Evolutionary conservation across 163 green algal species (phyloP), one percentile per base, ranked within the genome.

Genomic region (Scenedesmus sp.): DNA sequence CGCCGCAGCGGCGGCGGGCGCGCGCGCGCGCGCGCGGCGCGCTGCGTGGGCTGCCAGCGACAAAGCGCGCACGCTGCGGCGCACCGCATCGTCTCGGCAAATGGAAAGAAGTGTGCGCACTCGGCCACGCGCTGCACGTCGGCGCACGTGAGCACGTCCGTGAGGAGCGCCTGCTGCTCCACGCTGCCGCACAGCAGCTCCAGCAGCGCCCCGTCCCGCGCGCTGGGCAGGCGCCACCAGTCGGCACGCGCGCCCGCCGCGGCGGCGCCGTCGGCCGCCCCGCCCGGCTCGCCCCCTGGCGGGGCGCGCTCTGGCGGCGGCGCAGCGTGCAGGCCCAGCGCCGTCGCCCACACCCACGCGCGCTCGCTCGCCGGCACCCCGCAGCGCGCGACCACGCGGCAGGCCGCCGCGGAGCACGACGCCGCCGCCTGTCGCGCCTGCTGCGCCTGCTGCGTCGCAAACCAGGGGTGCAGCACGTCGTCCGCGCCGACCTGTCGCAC

Each of bases 31-130:
- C n/a, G n/a, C n/a, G n/a, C n/a, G n/a, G n/a, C n/a, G n/a, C n/a
- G n/a, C n/a, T n/a, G n/a, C n/a, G n/a, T n/a, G n/a, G n/a, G n/a
- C n/a, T 63, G 56, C 9, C 3, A 22, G 13, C 39, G 22, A 63
- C 10, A 62, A 50, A 28, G 63, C 44, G 20, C 18, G n/a, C 4
- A 20, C 2, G 42, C 36, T 33, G 29, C 7, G n/a, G n/a, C 80
- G 20, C 65, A 87, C 85, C 89, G 84, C 1, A 91, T 53, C 4
- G 64, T 60, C 70, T 94, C 89, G 63, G 91, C 88, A 82, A 94
- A 94, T 24, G 91, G 67, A 60, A 92, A 92, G 70, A 87, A 94
- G 47, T 91, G 75, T 58, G 87, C 71, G 6, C 64, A 80, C 70
- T 89, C 73, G 4, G 58, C 54, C 28, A 85, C 75, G n/a, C 36